Base-by-base conservation (phyloP, 345 rosid genomes). In the Eucalyptus dawsonii region DNA sequence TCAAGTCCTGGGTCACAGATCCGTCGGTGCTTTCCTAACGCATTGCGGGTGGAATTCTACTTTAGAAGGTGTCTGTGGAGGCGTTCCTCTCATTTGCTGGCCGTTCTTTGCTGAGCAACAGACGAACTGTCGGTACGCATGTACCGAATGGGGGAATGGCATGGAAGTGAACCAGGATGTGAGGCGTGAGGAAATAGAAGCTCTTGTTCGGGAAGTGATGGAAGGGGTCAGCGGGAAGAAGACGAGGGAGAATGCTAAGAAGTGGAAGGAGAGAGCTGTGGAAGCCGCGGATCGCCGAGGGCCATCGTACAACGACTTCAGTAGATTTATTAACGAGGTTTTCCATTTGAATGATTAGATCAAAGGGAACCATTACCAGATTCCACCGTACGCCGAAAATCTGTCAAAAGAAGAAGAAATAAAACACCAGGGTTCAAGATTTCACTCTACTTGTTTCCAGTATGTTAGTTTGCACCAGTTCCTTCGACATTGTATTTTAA, bases 41-140 rank as follows among this genome's bases (percentile, higher is more conserved):
- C 92, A 93, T 14, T 91, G 93, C 10, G 94, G 93, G 22, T 92
- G 93, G 93, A 93, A 93, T 76, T 93, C 93, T 11, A 76, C 27
- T 5, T 3, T 90, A 54, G 93, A 93, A 88, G 49, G 89, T 27
- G 44, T 92, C 44, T 49, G 88, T 31, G 88, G 49, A 19, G 93
- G 94, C 2, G 89, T 88, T 29, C 91, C 93, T 3, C 25, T 93
- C 27, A 80, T 91, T 17, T 91, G 93, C 47, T 91, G 93, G 94
- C 94, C 92, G 2, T 92, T 89, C 50, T 92, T 92, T 7, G 93
- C 89, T 5, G 93, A 93, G 34, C 93, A 93, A 44, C 91, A 53
- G 12, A 92, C 92, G 1, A 92, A 89, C n/a, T 88, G 92, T n/a
- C 58, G 90, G 58, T 91, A 91, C 53, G 89, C 90, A 6, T 91